Evolutionary conservation across 73 alveolate species (phyloP).

Genomic region (Loxodes magnus): DNA sequence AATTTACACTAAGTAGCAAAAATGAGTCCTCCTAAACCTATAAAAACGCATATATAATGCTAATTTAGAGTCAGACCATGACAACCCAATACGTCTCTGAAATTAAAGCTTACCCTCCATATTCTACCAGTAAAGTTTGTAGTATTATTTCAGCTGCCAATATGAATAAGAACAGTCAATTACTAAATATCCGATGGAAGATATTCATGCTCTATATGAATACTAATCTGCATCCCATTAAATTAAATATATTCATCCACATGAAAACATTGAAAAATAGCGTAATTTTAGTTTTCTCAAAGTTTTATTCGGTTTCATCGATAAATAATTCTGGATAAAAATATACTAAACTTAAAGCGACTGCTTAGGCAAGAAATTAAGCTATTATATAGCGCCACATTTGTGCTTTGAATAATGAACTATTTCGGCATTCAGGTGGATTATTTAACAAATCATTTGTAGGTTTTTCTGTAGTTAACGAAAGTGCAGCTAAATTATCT

Average conservation of each 20-base stretch:
- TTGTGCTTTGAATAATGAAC: conserved; percentile 55
- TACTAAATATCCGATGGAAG: conserved; percentile 6
- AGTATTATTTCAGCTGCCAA: conserved; percentile 26
- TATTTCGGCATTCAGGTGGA: conserved; percentile 77
- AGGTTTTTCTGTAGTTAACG: conserved; percentile 94
- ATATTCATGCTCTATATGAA: neutral
- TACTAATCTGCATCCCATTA: conserved; percentile 55
- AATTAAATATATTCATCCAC: conserved; percentile 51
- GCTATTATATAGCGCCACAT: conserved; percentile 78
- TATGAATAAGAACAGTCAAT: conserved; percentile 9
- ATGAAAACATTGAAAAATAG: conserved; percentile 61
- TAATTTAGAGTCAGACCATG: neutral
- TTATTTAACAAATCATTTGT: conserved; percentile 50
- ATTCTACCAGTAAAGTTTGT: conserved; percentile 44
- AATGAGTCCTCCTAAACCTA: conserved; percentile 7
- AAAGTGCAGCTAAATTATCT: conserved; percentile 91
- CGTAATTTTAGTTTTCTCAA: no score
- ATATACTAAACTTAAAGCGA: conserved; percentile 51
- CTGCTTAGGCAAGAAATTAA: conserved; percentile 57
- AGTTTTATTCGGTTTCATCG: no score
- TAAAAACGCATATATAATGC: neutral
- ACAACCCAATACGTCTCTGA: no score
- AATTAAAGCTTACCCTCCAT: conserved; percentile 33
- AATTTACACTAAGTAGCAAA: no score
- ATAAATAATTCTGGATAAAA: conserved; percentile 23